Evolutionary conservation across 2,329 filamentous ascomycete genomes (phyloP).

Genomic region (Cryphonectria parasitica): DNA sequence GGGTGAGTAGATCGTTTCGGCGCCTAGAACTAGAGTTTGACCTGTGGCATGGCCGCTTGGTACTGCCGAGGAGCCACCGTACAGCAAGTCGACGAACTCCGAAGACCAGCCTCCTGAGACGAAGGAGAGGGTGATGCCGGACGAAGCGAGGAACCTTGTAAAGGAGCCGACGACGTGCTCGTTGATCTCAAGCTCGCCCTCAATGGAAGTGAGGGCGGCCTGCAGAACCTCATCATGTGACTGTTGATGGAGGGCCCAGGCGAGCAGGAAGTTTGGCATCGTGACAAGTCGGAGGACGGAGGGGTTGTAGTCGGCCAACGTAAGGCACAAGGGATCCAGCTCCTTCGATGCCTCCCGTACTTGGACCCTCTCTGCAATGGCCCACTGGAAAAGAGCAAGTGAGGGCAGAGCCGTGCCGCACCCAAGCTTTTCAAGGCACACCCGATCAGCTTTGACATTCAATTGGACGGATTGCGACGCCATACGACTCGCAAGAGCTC

Average conservation of each 20-base stretch:
- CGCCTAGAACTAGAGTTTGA: conserved; percentile 65
- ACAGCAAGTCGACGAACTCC: conserved; percentile 65
- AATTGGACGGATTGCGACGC: conserved; percentile 22
- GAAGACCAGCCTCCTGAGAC: conserved; percentile 77
- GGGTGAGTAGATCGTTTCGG: conserved; percentile 84
- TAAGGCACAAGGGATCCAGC: conserved; percentile 55
- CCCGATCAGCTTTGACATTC: conserved; percentile 29
- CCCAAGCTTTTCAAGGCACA: conserved; percentile 61
- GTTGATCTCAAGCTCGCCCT: conserved; percentile 68
- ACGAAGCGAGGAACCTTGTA: conserved; percentile 51
- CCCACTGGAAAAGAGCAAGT: conserved; percentile 70
- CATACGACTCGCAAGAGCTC: neutral
- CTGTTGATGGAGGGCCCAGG: conserved; percentile 61
- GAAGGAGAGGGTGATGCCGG: conserved; percentile 63
- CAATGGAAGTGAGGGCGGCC: conserved; percentile 49
- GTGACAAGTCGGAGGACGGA: conserved; percentile 79
- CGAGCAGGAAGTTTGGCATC: conserved; percentile 75
- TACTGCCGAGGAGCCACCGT: conserved; percentile 30
- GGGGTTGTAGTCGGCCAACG: conserved; percentile 79
- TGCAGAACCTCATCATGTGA: conserved; percentile 44
- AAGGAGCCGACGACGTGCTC: conserved; percentile 63
- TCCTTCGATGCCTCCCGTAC: conserved; percentile 21
- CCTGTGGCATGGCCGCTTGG: conserved; percentile 11
- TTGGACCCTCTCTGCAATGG: conserved; percentile 33
- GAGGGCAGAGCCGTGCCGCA: conserved; percentile 79